Evolutionary conservation across 352 stramenopile genomes (phyloP), one percentile per base, ranked within the genome.

Genomic region (Phytophthora macrochlamydospora): DNA sequence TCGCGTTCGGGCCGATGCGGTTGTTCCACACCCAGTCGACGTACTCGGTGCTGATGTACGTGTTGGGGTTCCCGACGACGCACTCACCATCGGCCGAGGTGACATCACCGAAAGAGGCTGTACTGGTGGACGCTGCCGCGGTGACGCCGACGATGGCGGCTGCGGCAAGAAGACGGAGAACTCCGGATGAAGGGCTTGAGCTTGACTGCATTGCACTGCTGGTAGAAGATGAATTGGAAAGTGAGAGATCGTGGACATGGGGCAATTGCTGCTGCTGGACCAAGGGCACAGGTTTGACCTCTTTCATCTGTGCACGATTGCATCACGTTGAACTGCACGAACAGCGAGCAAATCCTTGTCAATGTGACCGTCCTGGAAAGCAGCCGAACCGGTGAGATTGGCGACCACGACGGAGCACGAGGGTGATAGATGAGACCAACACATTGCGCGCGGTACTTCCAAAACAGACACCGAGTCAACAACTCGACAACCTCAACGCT

Each of bases 221-320:
- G 48, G 18, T 56, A 24, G 24, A 63, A 35, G 29, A 2, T 33
- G 42, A 67, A 67, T 57, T 56, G 38, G 14, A 46, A 59, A 65
- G 28, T 65, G 59, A 35, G 11, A 45, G 14, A 30, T 42, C 3
- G 37, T 51, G 42, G 32, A 32, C 30, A 43, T 7, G 43, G 28
- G 43, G 28, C 43, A 24, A 24, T 24, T 24, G 18, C 18, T 24
- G 18, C 18, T 24, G 18, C 18, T 24, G 18, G 18, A 24, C 18
- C 18, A 24, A 24, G 18, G 18, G 18, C 18, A 24, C 18, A 24
- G 18, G 18, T 24, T 24, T 24, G 18, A 24, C 18, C 18, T 24
- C 18, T 24, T 0, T 24, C 18, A 24, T 24, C 18, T 24, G 18
- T 24, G 18, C 18, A 24, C 18, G 18, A 24, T 24, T 24, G 18